A percentile compares a stretch with the other conserved stretches of the same genome.
Conservation (phyloP, 208 protist genomes). For the Leishmania tropica region DNA sequence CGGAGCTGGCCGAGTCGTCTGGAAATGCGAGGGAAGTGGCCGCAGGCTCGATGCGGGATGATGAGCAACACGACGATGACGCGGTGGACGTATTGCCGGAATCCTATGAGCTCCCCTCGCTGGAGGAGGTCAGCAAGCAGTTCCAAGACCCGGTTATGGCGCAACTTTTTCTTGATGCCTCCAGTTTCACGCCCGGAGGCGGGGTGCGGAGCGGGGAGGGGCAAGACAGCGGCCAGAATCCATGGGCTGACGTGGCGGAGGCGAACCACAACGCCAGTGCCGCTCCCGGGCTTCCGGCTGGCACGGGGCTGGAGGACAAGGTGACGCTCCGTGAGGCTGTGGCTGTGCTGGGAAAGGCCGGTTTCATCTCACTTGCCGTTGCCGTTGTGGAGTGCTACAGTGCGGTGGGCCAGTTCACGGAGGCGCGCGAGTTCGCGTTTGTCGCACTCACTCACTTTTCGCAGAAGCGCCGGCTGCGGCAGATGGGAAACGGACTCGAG, state of each 20-base stretch:
- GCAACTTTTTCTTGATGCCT: conserved; percentile 81
- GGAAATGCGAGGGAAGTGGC: conserved; percentile 6
- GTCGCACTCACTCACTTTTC: conserved; percentile 64
- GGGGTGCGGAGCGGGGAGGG: conserved; percentile 19
- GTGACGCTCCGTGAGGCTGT: conserved; percentile 77
- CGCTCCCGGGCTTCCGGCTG: conserved; percentile 1
- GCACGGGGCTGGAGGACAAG: conserved; percentile 32
- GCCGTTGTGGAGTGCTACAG: conserved; percentile 86
- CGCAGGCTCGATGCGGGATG: background rate
- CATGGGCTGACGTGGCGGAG: conserved; percentile 17
- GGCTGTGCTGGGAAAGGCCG: conserved; percentile 52
- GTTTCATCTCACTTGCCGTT: conserved; percentile 73
- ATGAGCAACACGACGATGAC: conserved; percentile 5
- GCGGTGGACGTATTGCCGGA: conserved; percentile 18
- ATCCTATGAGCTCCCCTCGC: conserved; percentile 61
- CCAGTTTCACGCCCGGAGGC: conserved; percentile 42
- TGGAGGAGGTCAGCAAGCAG: conserved; percentile 82
- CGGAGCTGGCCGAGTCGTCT: background rate
- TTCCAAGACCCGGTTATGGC: conserved; percentile 84
- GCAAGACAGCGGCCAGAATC: background rate
- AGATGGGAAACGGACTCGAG: conserved; percentile 53
- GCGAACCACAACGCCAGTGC: conserved; percentile 19
- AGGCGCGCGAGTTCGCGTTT: conserved; percentile 90
- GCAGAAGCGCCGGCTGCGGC: conserved; percentile 45
- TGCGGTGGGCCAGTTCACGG: conserved; percentile 78